Evolutionary conservation across 1,284 basidiomycete genomes (phyloP).

Genomic region (Fomes fomentarius): DNA sequence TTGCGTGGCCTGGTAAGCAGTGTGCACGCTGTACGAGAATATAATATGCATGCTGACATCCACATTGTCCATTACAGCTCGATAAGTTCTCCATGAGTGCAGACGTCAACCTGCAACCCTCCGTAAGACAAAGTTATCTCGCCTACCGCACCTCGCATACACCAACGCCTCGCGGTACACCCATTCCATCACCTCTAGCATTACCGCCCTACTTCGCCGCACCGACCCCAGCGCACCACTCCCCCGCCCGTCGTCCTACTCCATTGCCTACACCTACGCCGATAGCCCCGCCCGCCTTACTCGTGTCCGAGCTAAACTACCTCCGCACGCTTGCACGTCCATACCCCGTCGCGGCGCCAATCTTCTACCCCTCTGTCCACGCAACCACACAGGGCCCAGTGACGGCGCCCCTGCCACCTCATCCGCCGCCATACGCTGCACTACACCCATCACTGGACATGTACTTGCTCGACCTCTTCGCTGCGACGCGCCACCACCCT

Average conservation of each 20-base stretch:
- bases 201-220: slow-evolving; percentile 34
- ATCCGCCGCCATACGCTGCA: slow-evolving; percentile 27
- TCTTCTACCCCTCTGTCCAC: slow-evolving; percentile 21
- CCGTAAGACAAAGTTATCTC: slow-evolving; percentile 29
- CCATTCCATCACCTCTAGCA: slow-evolving; percentile 40
- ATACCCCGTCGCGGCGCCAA: slow-evolving; percentile 15
- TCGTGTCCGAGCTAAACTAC: slow-evolving; percentile 41
- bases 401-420: background rate
- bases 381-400: background rate
- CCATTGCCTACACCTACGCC: slow-evolving; percentile 22
- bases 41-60: too few species aligned
- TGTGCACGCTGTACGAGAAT: too few species aligned
- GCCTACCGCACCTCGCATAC: slow-evolving; percentile 28
- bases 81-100: slow-evolving; percentile 80
- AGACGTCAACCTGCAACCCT: slow-evolving; percentile 42
- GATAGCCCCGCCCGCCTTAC: slow-evolving; percentile 33
- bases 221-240: slow-evolving; percentile 29
- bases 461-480: slow-evolving; percentile 73
- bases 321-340: slow-evolving; percentile 36
- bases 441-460: slow-evolving; percentile 55
- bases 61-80: slow-evolving; percentile 51
- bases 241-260: slow-evolving; percentile 17
- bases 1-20: slow-evolving; percentile 59
- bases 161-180: slow-evolving; percentile 30
- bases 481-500: slow-evolving; percentile 71